Evolutionary conservation across 306 rosid genomes (phyloP).

Genomic region (Pterocarpus macrocarpus): DNA sequence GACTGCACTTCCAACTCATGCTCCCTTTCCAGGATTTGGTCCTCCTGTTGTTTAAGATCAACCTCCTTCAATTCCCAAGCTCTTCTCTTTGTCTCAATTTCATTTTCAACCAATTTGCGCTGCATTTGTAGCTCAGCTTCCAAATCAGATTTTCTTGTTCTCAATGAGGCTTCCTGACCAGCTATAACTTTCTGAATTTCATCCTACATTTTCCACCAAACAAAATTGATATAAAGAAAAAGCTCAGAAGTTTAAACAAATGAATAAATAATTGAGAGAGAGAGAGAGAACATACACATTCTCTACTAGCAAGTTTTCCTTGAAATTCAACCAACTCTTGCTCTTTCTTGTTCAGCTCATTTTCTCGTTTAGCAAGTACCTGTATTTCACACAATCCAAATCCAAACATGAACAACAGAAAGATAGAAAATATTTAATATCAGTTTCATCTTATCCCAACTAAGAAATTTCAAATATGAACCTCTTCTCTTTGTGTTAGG

Average conservation of each 20-base stretch:
- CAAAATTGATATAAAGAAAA: conserved; percentile 22
- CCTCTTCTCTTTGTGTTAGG: conserved; percentile 77
- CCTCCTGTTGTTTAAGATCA: conserved; percentile 84
- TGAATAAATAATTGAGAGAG: not conserved
- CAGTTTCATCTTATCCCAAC: conserved; percentile 38
- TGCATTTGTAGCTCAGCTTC: conserved; percentile 77
- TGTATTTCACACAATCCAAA: conserved; percentile 49
- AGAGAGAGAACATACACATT: conserved; percentile 66
- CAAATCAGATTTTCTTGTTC: conserved; percentile 66
- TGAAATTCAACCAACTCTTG: conserved; percentile 72
- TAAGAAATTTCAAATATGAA: conserved; percentile 43
- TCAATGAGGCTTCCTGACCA: conserved; percentile 69
- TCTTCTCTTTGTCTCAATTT: conserved; percentile 83
- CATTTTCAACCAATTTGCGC: conserved; percentile 75
- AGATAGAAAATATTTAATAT: conserved; percentile 29
- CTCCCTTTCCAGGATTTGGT: conserved; percentile 75
- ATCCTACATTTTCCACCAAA: conserved; percentile 64
- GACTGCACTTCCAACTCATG: conserved; percentile 77
- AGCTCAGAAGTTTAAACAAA: conserved; percentile 23
- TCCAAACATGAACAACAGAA: conserved; percentile 40
- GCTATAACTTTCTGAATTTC: conserved; percentile 70
- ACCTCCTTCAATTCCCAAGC: conserved; percentile 99
- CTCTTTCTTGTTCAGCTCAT: conserved; percentile 71
- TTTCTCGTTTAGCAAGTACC: conserved; percentile 68
- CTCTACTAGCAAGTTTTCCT: conserved; percentile 72